phyloP scores from a whole-genome alignment of 2,329 filamentous ascomycete genomes.

The Pseudogymnoascus sp. region DNA sequence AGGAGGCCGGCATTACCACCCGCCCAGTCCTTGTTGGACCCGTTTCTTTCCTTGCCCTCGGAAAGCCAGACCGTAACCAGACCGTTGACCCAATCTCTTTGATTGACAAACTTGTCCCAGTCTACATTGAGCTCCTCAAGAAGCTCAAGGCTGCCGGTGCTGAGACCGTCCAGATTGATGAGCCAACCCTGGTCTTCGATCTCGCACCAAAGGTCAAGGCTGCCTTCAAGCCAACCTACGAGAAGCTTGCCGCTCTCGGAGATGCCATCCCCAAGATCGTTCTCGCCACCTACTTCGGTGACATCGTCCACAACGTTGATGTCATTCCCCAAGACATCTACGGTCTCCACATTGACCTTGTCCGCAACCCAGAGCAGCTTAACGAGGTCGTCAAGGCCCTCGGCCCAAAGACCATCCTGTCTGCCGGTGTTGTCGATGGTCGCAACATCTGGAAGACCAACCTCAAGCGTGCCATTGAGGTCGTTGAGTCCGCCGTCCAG shows the following conservation, averaged over 20 bases:
- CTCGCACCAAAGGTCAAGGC: slow-evolving; percentile 83
- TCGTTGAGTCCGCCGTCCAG: slow-evolving; percentile 81
- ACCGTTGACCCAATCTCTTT: slow-evolving; percentile 88
- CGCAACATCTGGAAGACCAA: slow-evolving; percentile 99
- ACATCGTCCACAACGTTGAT: slow-evolving; percentile 98
- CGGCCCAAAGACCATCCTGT: slow-evolving; percentile 82
- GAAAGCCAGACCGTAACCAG: slow-evolving; percentile 96
- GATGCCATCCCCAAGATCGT: slow-evolving; percentile 78
- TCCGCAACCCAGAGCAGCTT: slow-evolving; percentile 97
- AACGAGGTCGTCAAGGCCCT: slow-evolving; percentile 75
- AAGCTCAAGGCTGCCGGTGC: slow-evolving; percentile 95
- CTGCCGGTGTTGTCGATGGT: slow-evolving; percentile 92
- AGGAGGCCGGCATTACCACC: slow-evolving; percentile 89
- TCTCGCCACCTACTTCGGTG: slow-evolving; percentile 97
- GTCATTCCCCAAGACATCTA: slow-evolving; percentile 72
- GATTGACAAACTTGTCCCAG: slow-evolving; percentile 83
- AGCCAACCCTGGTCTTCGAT: slow-evolving; percentile 94
- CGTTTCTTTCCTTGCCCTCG: slow-evolving; percentile 94
- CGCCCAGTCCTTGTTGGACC: slow-evolving; percentile 92
- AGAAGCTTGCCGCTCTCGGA: slow-evolving; percentile 73
- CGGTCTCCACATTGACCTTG: slow-evolving; percentile 88
- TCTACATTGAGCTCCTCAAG: slow-evolving; percentile 87
- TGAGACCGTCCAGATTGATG: slow-evolving; percentile 95
- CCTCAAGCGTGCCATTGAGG: slow-evolving; percentile 90
- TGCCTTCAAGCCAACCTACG: slow-evolving; percentile 96